phyloP scores from a whole-genome alignment of 208 protist genomes.

The Leishmania tropica region DNA sequence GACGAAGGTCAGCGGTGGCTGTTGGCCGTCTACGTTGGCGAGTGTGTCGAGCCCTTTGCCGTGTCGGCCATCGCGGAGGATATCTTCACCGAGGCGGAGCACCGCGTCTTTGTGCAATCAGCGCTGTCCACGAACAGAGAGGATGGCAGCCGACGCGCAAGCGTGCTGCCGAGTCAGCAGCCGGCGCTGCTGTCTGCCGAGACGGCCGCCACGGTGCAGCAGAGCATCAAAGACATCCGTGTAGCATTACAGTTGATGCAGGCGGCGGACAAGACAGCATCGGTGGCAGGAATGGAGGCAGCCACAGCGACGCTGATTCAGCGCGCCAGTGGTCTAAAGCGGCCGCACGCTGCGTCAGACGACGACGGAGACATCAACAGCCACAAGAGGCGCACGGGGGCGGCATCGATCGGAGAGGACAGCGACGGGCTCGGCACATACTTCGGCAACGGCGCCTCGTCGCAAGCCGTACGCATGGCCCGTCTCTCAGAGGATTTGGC shows the following conservation, averaged over 20 bases:
- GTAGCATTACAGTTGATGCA: slow-evolving; percentile 31
- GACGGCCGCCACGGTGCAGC: slow-evolving; percentile 43
- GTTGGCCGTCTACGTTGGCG: slow-evolving; percentile 69
- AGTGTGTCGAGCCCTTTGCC: slow-evolving; percentile 55
- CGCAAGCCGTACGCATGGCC: slow-evolving; percentile 28
- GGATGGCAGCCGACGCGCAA: slow-evolving; percentile 13
- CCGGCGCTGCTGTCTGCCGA: slow-evolving; percentile 37
- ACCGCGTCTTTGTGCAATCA: slow-evolving; percentile 68
- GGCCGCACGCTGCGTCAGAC: slow-evolving; percentile 13
- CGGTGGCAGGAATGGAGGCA: neutral
- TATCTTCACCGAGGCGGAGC: slow-evolving; percentile 53
- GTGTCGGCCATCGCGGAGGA: slow-evolving; percentile 59
- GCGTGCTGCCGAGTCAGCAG: slow-evolving; percentile 31
- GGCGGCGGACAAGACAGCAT: neutral
- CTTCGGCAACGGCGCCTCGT: slow-evolving; percentile 27
- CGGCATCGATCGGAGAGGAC: slow-evolving; percentile 2
- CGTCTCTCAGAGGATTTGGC: slow-evolving; percentile 38
- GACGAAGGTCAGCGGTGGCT: slow-evolving; percentile 50
- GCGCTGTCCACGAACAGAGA: slow-evolving; percentile 37
- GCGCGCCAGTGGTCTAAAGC: slow-evolving; percentile 31
- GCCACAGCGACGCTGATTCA: slow-evolving; percentile 4
- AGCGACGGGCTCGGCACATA: slow-evolving; percentile 5
- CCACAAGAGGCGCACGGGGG: slow-evolving; percentile 2
- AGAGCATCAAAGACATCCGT: slow-evolving; percentile 46
- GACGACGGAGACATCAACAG: neutral